These are phyloP conservation scores for Sherardia arvensis DNA, from an alignment of 257 asterid genomes.

Conservation along the genomic window DNA sequence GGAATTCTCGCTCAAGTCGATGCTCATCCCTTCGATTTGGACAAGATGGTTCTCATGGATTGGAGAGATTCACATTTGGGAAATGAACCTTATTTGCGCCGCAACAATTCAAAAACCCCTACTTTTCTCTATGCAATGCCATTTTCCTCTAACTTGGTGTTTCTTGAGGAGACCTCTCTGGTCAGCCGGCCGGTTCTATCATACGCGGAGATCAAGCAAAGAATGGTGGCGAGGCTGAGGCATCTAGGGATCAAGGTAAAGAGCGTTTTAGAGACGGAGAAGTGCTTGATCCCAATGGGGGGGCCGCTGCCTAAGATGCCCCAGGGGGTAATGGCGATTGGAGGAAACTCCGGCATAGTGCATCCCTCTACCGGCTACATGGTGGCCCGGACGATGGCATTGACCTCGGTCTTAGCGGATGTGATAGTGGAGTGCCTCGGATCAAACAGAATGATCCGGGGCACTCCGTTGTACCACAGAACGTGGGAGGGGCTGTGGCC, in stretches of 20 bases:
- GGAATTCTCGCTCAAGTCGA: constrained; percentile 85
- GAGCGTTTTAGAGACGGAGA: constrained; percentile 68
- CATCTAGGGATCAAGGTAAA: constrained; percentile 61
- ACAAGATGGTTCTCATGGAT: constrained; percentile 89
- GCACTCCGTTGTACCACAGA: constrained; percentile 33
- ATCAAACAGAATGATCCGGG: constrained; percentile 79
- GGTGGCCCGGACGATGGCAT: constrained; percentile 60
- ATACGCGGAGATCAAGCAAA: constrained; percentile 53
- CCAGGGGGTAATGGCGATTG: constrained; percentile 66
- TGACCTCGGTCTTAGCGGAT: constrained; percentile 50
- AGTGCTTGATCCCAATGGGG: constrained; percentile 89
- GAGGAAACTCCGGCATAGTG: constrained; percentile 78
- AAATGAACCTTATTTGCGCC: constrained; percentile 65
- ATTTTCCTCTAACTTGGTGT: constrained; percentile 59
- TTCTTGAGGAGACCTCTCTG: constrained; percentile 77
- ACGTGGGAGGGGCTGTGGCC: constrained; percentile 89
- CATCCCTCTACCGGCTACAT: constrained; percentile 88
- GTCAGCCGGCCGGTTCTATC: constrained; percentile 70
- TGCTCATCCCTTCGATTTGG: constrained; percentile 74
- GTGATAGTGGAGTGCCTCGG: constrained; percentile 73
- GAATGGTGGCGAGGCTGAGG: constrained; percentile 95
- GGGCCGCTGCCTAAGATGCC: constrained; percentile 82
- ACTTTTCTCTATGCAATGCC: constrained; percentile 91
- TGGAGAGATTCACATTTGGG: constrained; percentile 94
- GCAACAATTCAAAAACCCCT: constrained; percentile 43